Conservation (phyloP, 2,329 filamentous ascomycete species). For the Scorias spongiosa region DNA sequence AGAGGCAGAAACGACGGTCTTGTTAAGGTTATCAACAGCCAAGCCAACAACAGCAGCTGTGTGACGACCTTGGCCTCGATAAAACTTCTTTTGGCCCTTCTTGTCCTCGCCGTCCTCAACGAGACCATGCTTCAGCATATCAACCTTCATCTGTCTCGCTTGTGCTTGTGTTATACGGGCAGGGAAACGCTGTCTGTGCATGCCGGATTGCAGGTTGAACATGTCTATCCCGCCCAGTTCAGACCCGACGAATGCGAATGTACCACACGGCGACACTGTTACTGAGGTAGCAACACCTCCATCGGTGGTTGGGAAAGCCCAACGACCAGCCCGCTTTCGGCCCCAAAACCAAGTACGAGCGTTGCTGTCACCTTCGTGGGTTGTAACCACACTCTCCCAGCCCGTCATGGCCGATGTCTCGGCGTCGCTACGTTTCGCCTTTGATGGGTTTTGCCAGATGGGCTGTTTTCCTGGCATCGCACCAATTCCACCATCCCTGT, state of each 20-base stretch:
- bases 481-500: constrained; percentile 88
- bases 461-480: constrained; percentile 61
- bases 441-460: constrained; percentile 65
- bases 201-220: constrained; percentile 91
- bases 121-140: constrained; percentile 24
- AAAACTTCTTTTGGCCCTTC: constrained; percentile 23
- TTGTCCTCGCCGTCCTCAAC: constrained; percentile 25
- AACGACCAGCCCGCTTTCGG: constrained; percentile 77
- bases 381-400: constrained; percentile 94
- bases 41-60: constrained; percentile 71
- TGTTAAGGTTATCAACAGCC: constrained; percentile 78
- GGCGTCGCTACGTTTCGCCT: constrained; percentile 50
- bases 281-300: constrained; percentile 68
- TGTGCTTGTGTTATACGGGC: constrained; percentile 62
- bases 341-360: constrained; percentile 98
- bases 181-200: constrained; percentile 77
- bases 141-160: constrained; percentile 57
- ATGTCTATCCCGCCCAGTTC: constrained; percentile 72
- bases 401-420: constrained; percentile 66
- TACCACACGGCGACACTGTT: constrained; percentile 79
- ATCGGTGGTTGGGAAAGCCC: constrained; percentile 81
- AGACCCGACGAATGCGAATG: constrained; percentile 82
- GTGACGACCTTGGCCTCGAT: constrained; percentile 53
- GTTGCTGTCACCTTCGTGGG: constrained; percentile 68
- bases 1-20: constrained; percentile 69